Percentiles rank a stretch among this genome's conserved stretches.
Evolutionary conservation across 1,284 basidiomycete genomes (phyloP).

Genomic region (Sparassis latifolia): DNA sequence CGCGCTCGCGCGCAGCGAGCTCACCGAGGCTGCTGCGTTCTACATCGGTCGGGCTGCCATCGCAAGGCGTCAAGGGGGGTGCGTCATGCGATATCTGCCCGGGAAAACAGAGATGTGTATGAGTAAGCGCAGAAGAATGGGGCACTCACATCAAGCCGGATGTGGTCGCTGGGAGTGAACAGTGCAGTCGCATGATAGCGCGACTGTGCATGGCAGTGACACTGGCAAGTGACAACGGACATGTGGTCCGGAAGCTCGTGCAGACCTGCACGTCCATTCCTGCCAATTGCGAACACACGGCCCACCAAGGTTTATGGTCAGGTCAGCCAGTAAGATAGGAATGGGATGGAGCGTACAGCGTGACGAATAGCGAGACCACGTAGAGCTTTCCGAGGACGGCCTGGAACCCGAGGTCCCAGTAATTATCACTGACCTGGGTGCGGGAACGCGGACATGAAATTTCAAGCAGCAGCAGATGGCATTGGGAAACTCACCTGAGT

Average conservation of each 20-base stretch:
- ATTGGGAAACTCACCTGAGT: conserved; percentile 12
- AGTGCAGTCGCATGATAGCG: background rate
- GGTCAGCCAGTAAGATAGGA: background rate
- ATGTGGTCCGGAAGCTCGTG: conserved; percentile 13
- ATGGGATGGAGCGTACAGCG: conserved; percentile 15
- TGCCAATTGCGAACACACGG: background rate
- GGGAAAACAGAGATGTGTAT: background rate
- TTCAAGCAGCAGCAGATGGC: too few relatives aligned
- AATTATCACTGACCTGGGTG: conserved; percentile 19
- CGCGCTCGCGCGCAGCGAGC: too few relatives aligned
- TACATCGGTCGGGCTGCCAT: background rate
- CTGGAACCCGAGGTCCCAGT: conserved; percentile 26
- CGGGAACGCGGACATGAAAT: background rate
- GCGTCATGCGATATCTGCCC: background rate
- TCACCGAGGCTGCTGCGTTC: background rate
- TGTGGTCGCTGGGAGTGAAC: background rate
- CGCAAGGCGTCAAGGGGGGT: too few relatives aligned
- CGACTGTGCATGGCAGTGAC: background rate
- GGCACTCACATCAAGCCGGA: background rate
- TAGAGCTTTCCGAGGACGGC: conserved; percentile 28
- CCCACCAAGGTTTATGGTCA: background rate
- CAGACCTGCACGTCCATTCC: conserved; percentile 15
- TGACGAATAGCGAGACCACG: conserved; percentile 27
- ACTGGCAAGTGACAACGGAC: conserved; percentile 6
- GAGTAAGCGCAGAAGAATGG: background rate